phyloP scores from a whole-genome alignment of 176 grass and related monocot species.

The maize (Zea mays) region DNA sequence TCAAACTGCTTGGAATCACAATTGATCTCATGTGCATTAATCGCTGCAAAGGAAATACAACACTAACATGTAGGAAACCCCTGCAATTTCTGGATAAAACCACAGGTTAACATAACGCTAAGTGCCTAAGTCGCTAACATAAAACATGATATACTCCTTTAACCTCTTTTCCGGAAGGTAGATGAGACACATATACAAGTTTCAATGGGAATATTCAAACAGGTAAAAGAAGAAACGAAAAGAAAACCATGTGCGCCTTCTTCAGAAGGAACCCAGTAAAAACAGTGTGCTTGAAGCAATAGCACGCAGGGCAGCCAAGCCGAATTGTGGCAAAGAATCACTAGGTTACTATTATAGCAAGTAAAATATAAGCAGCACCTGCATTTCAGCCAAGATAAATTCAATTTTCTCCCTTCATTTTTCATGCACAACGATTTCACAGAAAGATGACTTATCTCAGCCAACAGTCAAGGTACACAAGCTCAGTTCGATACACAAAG shows the following conservation, averaged over 20 bases:
- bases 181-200: conserved; percentile 7
- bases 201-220: conserved; percentile 1
- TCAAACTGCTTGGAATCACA: not conserved
- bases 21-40: not conserved
- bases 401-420: conserved; percentile 40
- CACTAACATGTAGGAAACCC: not conserved
- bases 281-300: not conserved
- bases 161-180: not conserved
- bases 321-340: not conserved
- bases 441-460: conserved; percentile 54
- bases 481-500: conserved; percentile 53
- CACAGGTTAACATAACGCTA: not conserved
- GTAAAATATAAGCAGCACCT: not conserved
- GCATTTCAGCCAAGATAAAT: conserved; percentile 38
- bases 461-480: conserved; percentile 61
- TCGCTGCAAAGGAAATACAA: not conserved
- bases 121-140: too few species aligned
- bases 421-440: conserved; percentile 45
- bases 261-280: not conserved
- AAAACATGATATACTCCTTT: not conserved
- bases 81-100: not conserved
- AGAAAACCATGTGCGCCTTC: not conserved
- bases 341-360: not conserved
- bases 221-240: not conserved
- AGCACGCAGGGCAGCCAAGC: not conserved